Percentiles rank a stretch among this genome's conserved stretches.
Conservation (phyloP, 257 asterid genomes). For the Rhazya stricta region DNA sequence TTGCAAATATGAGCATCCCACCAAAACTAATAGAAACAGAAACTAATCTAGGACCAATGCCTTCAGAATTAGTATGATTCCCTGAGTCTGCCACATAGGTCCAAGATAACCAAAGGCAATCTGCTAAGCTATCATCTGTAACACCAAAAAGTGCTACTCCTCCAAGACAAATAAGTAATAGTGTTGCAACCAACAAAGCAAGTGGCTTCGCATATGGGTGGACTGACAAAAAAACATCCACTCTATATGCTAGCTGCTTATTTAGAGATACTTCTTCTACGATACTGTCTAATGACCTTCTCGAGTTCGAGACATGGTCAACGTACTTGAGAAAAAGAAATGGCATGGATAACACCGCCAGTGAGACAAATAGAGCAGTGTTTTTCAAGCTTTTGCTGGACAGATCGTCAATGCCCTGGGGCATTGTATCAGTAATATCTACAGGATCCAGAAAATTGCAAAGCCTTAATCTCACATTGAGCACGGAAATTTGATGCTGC, state of each 20-base stretch:
- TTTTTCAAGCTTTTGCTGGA: constrained; percentile 40
- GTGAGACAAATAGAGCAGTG: constrained; percentile 51
- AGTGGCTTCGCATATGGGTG: constrained; percentile 83
- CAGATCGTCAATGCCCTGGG: constrained; percentile 25
- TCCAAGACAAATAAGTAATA: constrained; percentile 65
- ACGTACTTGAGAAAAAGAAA: constrained; percentile 61
- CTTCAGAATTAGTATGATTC: constrained; percentile 78
- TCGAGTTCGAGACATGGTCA: constrained; percentile 49
- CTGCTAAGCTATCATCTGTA: constrained; percentile 65
- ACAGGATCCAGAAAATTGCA: constrained; percentile 42
- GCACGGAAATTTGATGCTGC: constrained; percentile 64
- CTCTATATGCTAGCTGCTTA: constrained; percentile 73
- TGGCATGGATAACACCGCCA: constrained; percentile 53
- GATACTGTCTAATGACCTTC: constrained; percentile 48
- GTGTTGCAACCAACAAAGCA: constrained; percentile 71
- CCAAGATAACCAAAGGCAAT: constrained; percentile 87
- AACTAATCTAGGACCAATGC: constrained; percentile 66
- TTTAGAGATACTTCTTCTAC: constrained; percentile 63
- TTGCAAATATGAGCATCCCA: constrained; percentile 94
- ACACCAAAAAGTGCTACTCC: constrained; percentile 84
- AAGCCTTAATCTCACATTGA: constrained; percentile 38
- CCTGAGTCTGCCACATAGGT: constrained; percentile 78
- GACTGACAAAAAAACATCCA: constrained; percentile 67
- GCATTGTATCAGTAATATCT: constrained; percentile 26
- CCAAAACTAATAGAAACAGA: constrained; percentile 78